These are phyloP conservation scores for Phytophthora europaea DNA, from an alignment of 352 stramenopile genomes.

Conservation along the genomic window DNA sequence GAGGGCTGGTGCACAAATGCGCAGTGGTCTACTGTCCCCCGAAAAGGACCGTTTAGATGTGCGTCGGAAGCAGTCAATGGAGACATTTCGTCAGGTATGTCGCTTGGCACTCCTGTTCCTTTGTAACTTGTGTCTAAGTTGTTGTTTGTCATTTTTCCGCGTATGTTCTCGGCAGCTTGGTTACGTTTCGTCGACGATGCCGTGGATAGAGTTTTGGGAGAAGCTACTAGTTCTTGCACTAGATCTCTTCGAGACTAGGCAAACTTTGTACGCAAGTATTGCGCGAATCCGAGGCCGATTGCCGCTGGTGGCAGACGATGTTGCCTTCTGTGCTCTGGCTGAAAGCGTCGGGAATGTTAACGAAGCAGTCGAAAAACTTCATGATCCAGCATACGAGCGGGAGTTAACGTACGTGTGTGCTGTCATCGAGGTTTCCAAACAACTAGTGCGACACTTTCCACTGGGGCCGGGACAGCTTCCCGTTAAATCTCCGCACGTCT, in stretches of 20 bases:
- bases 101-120: background rate
- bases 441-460: slow-evolving; percentile 29
- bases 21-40: slow-evolving; percentile 60
- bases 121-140: background rate
- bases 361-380: slow-evolving; percentile 61
- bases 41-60: slow-evolving; percentile 58
- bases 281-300: slow-evolving; percentile 50
- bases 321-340: slow-evolving; percentile 71
- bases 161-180: slow-evolving; percentile 44
- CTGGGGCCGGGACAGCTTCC: slow-evolving; percentile 8
- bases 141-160: background rate
- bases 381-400: slow-evolving; percentile 61
- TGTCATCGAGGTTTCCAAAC: slow-evolving; percentile 55
- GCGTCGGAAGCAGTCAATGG: slow-evolving; percentile 72
- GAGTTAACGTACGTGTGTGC: slow-evolving; percentile 70
- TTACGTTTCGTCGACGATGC: slow-evolving; percentile 60
- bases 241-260: slow-evolving; percentile 63
- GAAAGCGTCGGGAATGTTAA: slow-evolving; percentile 61
- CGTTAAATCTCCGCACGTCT: slow-evolving; percentile 27
- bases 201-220: slow-evolving; percentile 72
- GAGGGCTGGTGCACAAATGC: slow-evolving; percentile 18
- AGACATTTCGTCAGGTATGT: slow-evolving; percentile 55
- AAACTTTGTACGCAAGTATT: slow-evolving; percentile 51
- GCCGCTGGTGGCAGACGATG: slow-evolving; percentile 54
- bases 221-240: slow-evolving; percentile 49